A percentile compares a stretch with the other conserved stretches of the same genome.
Evolutionary conservation across 352 stramenopile species (phyloP).

Genomic region (Peronospora belbahrii): DNA sequence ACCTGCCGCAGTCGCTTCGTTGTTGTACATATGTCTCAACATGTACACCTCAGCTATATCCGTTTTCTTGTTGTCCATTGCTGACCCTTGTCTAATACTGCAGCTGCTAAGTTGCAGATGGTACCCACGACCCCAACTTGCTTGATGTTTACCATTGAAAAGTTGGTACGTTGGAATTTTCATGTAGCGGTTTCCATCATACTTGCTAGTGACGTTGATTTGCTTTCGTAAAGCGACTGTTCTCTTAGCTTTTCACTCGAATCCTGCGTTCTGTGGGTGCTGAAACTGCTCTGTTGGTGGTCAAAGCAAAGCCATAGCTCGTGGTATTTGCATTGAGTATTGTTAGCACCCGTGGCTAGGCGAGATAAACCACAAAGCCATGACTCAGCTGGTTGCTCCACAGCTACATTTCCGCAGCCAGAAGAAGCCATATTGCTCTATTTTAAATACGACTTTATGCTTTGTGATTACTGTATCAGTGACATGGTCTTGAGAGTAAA

Average conservation of each 20-base stretch:
- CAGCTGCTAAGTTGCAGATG: constrained; percentile 2
- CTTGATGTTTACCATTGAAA: background rate
- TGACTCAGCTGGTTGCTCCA: constrained; percentile 38
- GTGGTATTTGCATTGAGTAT: constrained; percentile 27
- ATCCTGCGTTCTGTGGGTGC: constrained; percentile 37
- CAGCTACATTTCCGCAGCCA: constrained; percentile 43
- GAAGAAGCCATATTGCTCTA: constrained; percentile 26
- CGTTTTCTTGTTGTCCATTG: no score
- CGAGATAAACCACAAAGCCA: constrained; percentile 45
- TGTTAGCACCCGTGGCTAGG: constrained; percentile 31
- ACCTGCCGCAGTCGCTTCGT: constrained; percentile 3
- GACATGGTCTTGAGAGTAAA: no score
- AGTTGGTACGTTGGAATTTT: no score
- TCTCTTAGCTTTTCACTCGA: no score
- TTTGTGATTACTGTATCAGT: constrained; percentile 24
- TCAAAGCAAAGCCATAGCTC: constrained; percentile 17
- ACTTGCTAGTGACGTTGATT: no score
- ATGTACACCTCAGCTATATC: no score
- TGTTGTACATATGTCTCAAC: constrained; percentile 12
- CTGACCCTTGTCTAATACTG: background rate
- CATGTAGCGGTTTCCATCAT: no score
- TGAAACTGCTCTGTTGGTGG: constrained; percentile 22
- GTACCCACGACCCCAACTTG: background rate
- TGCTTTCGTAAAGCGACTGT: no score
- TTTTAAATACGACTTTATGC: constrained; percentile 25